phyloP scores from a whole-genome alignment of 495 filamentous ascomycete species.

The Penicillium salamii region DNA sequence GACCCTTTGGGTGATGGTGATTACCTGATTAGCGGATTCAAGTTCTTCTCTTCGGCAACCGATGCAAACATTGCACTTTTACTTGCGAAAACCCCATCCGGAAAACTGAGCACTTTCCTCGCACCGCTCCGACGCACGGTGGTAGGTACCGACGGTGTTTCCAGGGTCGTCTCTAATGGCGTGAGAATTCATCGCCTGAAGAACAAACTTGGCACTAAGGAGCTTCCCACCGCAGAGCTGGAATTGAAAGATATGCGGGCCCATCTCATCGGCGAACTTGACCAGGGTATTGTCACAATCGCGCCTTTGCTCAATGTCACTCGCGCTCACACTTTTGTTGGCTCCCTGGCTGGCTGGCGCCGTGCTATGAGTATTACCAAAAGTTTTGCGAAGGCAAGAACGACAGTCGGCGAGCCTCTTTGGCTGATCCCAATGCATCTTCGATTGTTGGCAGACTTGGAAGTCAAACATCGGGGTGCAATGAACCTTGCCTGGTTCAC shows the following conservation, averaged over 20 bases:
- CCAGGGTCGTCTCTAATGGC: slow-evolving; percentile 50
- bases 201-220: slow-evolving; percentile 66
- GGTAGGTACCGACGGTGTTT: slow-evolving; percentile 15
- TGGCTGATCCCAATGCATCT: slow-evolving; percentile 58
- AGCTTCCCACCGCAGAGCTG: slow-evolving; percentile 69
- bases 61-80: slow-evolving; percentile 68
- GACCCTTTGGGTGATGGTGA: slow-evolving; percentile 26
- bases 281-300: slow-evolving; percentile 64
- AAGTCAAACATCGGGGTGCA: slow-evolving; percentile 52
- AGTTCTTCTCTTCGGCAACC: slow-evolving; percentile 75
- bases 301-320: slow-evolving; percentile 67
- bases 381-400: slow-evolving; percentile 53
- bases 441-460: slow-evolving; percentile 53
- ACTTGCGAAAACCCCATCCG: slow-evolving; percentile 60
- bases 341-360: slow-evolving; percentile 55
- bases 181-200: slow-evolving; percentile 67
- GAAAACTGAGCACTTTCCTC: slow-evolving; percentile 62
- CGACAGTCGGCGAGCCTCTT: slow-evolving; percentile 50
- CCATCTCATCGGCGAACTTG: slow-evolving; percentile 60
- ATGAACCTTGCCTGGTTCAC: slow-evolving; percentile 63
- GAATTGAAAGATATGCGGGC: slow-evolving; percentile 60
- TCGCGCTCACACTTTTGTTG: slow-evolving; percentile 59
- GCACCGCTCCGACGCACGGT: slow-evolving; percentile 57
- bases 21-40: slow-evolving; percentile 61
- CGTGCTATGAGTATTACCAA: slow-evolving; percentile 60